Evolutionary conservation across 352 stramenopile genomes (phyloP).

Genomic region (Phytophthora colocasiae): DNA sequence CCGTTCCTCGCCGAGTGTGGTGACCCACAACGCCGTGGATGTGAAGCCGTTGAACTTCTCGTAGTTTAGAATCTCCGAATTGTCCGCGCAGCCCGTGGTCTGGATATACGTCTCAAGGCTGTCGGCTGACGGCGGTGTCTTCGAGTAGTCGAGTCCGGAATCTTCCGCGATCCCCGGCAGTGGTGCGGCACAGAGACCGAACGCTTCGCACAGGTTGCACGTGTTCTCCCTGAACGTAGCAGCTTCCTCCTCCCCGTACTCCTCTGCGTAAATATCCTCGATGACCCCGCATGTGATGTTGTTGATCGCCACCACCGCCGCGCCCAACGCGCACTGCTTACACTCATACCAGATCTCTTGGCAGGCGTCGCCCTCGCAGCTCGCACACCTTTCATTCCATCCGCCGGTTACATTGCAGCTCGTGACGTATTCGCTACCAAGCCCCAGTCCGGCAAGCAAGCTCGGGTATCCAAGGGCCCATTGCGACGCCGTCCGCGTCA

Average conservation of each 20-base stretch:
- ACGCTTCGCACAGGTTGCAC: conserved; percentile 47
- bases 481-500: conserved; percentile 51
- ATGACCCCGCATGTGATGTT: conserved; percentile 53
- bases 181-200: conserved; percentile 66
- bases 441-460: conserved; percentile 61
- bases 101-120: conserved; percentile 54
- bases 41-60: conserved; percentile 63
- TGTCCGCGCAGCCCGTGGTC: conserved; percentile 69
- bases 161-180: conserved; percentile 61
- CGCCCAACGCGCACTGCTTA: conserved; percentile 43
- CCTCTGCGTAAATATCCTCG: conserved; percentile 47
- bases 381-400: conserved; percentile 53
- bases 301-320: conserved; percentile 48
- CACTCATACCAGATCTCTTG: conserved; percentile 46
- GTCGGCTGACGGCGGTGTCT: conserved; percentile 29
- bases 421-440: conserved; percentile 61
- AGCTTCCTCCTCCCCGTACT: conserved; percentile 49
- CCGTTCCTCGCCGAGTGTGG: conserved; percentile 51
- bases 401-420: conserved; percentile 45
- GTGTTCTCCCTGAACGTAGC: conserved; percentile 44
- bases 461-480: conserved; percentile 80
- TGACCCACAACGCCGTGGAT: conserved; percentile 52
- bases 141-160: conserved; percentile 65
- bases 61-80: conserved; percentile 60
- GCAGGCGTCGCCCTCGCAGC: conserved; percentile 45